Evolutionary conservation across 1,284 basidiomycete species (phyloP).

Genomic region (Boletus calvinii): DNA sequence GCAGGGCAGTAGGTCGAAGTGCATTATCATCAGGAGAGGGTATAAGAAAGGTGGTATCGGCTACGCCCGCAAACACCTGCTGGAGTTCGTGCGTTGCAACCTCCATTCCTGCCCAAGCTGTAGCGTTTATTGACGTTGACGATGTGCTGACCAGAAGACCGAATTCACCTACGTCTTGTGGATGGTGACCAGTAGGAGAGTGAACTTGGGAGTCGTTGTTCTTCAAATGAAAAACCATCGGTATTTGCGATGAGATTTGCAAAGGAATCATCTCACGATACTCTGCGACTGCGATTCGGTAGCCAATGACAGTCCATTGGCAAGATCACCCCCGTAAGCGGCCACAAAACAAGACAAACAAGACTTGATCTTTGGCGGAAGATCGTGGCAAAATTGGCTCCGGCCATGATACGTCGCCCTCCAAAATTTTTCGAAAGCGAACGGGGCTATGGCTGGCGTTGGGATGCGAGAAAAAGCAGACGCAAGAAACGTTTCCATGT

Average conservation of each 20-base stretch:
- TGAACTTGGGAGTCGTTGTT: slow-evolving; percentile 3
- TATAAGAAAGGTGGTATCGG: slow-evolving; percentile 14
- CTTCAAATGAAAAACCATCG: slow-evolving; percentile 21
- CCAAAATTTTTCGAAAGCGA: slow-evolving; percentile 54
- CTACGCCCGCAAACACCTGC: neutral
- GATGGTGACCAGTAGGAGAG: neutral
- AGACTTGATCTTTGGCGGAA: slow-evolving; percentile 39
- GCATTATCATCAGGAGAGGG: slow-evolving; percentile 3
- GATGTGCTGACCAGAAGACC: neutral
- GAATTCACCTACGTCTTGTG: neutral
- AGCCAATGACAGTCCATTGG: slow-evolving; percentile 37
- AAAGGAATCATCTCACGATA: slow-evolving; percentile 24
- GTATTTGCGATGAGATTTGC: slow-evolving; percentile 8
- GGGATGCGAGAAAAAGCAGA: slow-evolving; percentile 50
- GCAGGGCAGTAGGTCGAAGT: slow-evolving; percentile 14
- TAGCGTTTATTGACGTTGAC: neutral
- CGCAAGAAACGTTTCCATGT: slow-evolving; percentile 42
- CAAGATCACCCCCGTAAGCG: slow-evolving; percentile 43
- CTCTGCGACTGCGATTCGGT: slow-evolving; percentile 41
- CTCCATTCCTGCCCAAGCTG: neutral
- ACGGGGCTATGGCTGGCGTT: slow-evolving; percentile 44
- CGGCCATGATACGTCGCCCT: slow-evolving; percentile 44
- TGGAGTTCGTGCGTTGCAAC: neutral
- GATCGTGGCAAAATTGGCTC: slow-evolving; percentile 32
- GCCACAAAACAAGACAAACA: slow-evolving; percentile 42